These are phyloP conservation scores for Auriscalpium microsporum DNA, from an alignment of 768 basidiomycete genomes.

Conservation along the genomic window DNA sequence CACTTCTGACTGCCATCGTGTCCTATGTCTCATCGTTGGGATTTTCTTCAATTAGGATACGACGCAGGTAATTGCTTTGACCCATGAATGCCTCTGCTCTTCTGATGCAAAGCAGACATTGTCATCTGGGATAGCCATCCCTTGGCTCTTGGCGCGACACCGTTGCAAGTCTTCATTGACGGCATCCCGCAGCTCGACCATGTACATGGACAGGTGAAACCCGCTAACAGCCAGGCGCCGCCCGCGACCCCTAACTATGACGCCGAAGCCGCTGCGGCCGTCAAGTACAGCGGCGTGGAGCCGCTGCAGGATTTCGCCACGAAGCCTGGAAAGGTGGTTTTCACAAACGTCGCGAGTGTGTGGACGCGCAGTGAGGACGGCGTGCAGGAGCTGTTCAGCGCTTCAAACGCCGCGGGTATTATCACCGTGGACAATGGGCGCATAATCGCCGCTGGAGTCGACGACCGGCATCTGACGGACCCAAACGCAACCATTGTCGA, in stretches of 20 bases:
- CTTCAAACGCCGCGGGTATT: not conserved
- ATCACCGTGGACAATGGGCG: not conserved
- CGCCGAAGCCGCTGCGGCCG: constrained; percentile 44
- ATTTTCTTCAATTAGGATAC: not conserved
- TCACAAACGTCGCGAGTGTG: constrained; percentile 41
- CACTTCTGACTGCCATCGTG: not conserved
- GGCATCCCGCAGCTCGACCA: constrained; percentile 61
- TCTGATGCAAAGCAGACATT: constrained; percentile 37
- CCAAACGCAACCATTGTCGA: constrained; percentile 36
- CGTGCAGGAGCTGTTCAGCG: constrained; percentile 14
- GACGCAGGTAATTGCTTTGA: not conserved
- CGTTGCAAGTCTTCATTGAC: constrained; percentile 78
- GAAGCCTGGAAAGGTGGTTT: constrained; percentile 33
- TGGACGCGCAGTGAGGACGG: constrained; percentile 16
- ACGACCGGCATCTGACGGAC: constrained; percentile 46
- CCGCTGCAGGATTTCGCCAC: constrained; percentile 38
- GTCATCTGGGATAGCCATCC: constrained; percentile 77
- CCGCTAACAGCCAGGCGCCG: constrained; percentile 32
- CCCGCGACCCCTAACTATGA: constrained; percentile 51
- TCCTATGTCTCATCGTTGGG: too few species aligned
- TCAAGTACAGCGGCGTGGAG: constrained; percentile 58
- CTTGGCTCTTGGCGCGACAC: constrained; percentile 67
- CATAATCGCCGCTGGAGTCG: constrained; percentile 17
- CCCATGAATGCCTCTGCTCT: not conserved
- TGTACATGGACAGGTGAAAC: constrained; percentile 31